Evolutionary conservation across 164 flowering plant genomes (phyloP), one percentile per base, ranked within the genome.

Genomic region (Dillenia suffruticosa): DNA sequence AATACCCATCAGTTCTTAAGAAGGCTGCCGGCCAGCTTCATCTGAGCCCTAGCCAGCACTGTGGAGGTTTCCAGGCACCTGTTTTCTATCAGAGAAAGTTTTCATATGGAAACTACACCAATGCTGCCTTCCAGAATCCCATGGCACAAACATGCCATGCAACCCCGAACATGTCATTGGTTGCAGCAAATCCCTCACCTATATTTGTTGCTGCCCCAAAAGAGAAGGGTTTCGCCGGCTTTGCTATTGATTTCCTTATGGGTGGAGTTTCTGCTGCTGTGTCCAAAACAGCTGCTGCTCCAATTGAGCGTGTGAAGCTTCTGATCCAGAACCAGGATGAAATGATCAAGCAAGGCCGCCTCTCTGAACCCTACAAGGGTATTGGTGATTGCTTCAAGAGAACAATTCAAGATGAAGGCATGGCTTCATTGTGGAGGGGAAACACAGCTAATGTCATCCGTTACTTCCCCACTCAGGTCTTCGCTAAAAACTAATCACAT

Each of bases 241-340:
- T 86, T 65, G 86, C 82, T 13, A 76, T 78, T 70, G 96, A 89
- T 75, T 86, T 89, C 64, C 76, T 89, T 13, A 87, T 87, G 93
- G 89, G 92, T 56, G 96, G 96, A 58, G 96, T 89, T 65, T 87
- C 96, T 64, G 96, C 92, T 40, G 93, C 96, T 60, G 96, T 87
- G 19, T 89, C 96, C 11, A 89, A 89, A 62, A 81, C 93, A 17
- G 96, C 91, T 57, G 92, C 91, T 55, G 93, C 96, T 68, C 96
- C 96, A 8, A 85, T 89, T 62, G 96, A 89, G 75, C 89, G 93
- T 52, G 93, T 89, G 61, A 89, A 89, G 67, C 96, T 87, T 68
- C 75, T 89, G 82, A 89, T 89, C 63, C 96, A 89, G 56, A 89
- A 89, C 68, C 96, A 89, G 70, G 96, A 89, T 76, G 92, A 89